Base-by-base conservation (phyloP, 192 early-diverging fungal species). In the Piromyces finnis region DNA sequence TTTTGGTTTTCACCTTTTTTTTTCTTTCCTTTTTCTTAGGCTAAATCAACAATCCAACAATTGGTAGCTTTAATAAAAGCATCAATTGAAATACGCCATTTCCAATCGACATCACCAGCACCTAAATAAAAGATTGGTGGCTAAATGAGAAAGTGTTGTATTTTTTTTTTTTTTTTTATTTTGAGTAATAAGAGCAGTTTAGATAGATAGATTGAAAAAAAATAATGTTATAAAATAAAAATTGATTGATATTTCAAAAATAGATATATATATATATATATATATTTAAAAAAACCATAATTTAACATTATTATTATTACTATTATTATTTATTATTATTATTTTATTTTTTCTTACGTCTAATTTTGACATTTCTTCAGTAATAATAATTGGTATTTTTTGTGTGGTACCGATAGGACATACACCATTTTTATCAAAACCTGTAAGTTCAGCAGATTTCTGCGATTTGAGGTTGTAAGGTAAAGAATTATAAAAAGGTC, bases 71-170 rank as follows among this genome's bases (percentile, higher is more conserved):
- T 78, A 18, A 94, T 84, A 80, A 95, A 93, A n/a, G 79, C 79
- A 12, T 88, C 81, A 0, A 92, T 84, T 27, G 92, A 88, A 28
- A 94, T 79, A 12, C 91, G 89, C 29, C 95, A 86, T 85, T 97
- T 97, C 90, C 91, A 97, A 81, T 97, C 94, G 2, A 92, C 80
- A 86, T 95, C 91, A 0, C 95, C 95, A 30, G 91, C 94, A 28
- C 95, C 95, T 16, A 95, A 83, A 83, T 86, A 94, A 22, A 94
- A 83, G 9, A 97, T 84, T 1, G 89, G 87, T 1, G 95, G 95
- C 77, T 79, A 35, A 22, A 81, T 22, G 7, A 51, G n/a, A n/a
- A n/a, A n/a, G n/a, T n/a, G n/a, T n/a, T n/a, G n/a, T n/a, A n/a
- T n/a, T n/a, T n/a, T n/a, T n/a, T n/a, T n/a, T n/a, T n/a, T n/a